phyloP scores from a whole-genome alignment of 2,329 filamentous ascomycete species.

The Colletotrichum spaethianum region DNA sequence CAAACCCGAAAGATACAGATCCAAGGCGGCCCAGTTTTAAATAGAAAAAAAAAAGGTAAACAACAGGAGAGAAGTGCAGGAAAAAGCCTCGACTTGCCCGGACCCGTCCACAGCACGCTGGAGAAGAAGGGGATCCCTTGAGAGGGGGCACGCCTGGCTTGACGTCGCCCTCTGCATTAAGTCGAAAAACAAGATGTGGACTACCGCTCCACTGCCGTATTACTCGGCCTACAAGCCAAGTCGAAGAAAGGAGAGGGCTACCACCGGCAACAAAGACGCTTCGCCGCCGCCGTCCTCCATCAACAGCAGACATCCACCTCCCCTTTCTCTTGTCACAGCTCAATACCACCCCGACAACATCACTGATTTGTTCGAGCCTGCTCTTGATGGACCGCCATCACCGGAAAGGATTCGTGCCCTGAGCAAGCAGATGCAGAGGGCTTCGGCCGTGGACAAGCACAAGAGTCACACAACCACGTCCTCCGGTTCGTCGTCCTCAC shows the following conservation, averaged over 20 bases:
- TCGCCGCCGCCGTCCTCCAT: slow-evolving; percentile 32
- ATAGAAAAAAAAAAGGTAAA: slow-evolving; percentile 28
- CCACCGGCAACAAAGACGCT: slow-evolving; percentile 39
- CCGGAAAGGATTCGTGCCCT: slow-evolving; percentile 71
- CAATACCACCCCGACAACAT: slow-evolving; percentile 43
- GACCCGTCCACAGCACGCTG: slow-evolving; percentile 22
- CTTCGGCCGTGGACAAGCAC: slow-evolving; percentile 63
- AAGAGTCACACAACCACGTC: slow-evolving; percentile 64
- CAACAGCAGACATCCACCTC: background rate
- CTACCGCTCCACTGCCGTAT: slow-evolving; percentile 43
- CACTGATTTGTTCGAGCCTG: slow-evolving; percentile 67
- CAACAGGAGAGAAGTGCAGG: slow-evolving; percentile 5
- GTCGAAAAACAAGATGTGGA: slow-evolving; percentile 41
- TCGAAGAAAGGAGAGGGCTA: slow-evolving; percentile 23
- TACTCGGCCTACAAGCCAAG: slow-evolving; percentile 43
- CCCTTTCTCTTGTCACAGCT: slow-evolving; percentile 30
- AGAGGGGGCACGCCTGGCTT: slow-evolving; percentile 40
- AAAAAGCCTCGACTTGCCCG: slow-evolving; percentile 27
- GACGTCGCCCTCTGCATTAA: slow-evolving; percentile 43
- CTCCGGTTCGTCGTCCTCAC: slow-evolving; percentile 67
- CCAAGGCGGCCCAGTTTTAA: slow-evolving; percentile 35
- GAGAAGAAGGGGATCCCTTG: slow-evolving; percentile 39
- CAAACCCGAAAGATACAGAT: slow-evolving; percentile 28
- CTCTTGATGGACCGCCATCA: slow-evolving; percentile 73
- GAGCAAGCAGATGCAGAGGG: slow-evolving; percentile 71